Conservation (phyloP, 2,329 filamentous ascomycete genomes). For the Fusarium beomiforme region DNA sequence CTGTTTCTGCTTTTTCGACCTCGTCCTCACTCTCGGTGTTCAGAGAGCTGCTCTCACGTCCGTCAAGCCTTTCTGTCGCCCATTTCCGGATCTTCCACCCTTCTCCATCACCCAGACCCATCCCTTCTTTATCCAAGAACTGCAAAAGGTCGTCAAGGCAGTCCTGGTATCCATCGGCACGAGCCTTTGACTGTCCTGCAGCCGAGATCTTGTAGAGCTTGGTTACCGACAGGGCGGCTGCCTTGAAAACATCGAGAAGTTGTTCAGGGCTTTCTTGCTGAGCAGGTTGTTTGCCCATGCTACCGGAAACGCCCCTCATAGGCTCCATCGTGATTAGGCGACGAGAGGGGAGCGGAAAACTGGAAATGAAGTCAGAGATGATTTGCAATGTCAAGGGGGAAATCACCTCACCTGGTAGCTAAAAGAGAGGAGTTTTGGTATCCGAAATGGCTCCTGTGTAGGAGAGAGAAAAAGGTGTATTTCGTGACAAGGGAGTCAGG, state of each 20-base stretch:
- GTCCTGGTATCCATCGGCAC: constrained; percentile 89
- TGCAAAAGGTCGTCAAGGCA: constrained; percentile 89
- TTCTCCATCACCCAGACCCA: constrained; percentile 83
- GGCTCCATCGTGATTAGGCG: constrained; percentile 43
- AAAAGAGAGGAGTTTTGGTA: background rate
- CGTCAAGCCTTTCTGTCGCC: constrained; percentile 76
- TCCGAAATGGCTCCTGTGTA: background rate
- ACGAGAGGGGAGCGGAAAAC: constrained; percentile 2
- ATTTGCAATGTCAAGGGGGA: constrained; percentile 2
- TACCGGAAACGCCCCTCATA: constrained; percentile 46
- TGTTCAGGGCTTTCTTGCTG: constrained; percentile 63
- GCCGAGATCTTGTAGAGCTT: constrained; percentile 95
- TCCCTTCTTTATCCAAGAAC: constrained; percentile 83
- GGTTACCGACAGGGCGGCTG: constrained; percentile 91
- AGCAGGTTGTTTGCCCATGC: constrained; percentile 44
- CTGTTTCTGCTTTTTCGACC: constrained; percentile 68
- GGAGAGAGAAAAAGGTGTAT: background rate
- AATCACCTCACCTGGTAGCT: constrained; percentile 23
- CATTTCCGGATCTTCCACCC: constrained; percentile 70
- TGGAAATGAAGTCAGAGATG: constrained; percentile 21
- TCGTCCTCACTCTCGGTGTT: constrained; percentile 77
- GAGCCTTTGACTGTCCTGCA: constrained; percentile 77
- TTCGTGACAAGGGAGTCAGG: constrained; percentile 4
- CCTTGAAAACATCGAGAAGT: constrained; percentile 89
- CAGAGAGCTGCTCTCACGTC: constrained; percentile 63